Evolutionary conservation across 768 basidiomycete species (phyloP), one percentile per base, ranked within the genome.

Genomic region (Omphalotus guepiniiformis): DNA sequence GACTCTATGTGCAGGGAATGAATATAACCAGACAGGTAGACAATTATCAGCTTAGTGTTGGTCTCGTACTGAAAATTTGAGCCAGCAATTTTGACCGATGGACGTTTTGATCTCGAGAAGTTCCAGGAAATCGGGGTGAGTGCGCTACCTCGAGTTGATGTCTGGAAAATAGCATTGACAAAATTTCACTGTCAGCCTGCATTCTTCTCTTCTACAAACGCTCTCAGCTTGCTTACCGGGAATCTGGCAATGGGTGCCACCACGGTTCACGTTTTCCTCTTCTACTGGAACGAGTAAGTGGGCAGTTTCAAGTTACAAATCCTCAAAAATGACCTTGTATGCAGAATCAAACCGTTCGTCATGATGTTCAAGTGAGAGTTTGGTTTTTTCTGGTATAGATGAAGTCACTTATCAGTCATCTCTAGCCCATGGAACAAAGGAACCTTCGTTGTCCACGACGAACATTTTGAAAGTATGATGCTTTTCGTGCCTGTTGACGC

Each of bases 211-310:
- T 58, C 63, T 5, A 61, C 64, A 22, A 67, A 69, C 41, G 53
- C 53, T 16, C 47, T 56, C 32, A 47, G 48, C 23, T 49, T 51
- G 22, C 53, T 53, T 27, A 52, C 52, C 34, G 45, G 44, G 21
- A 55, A 55, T 48, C 52, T 55, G 25, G 54, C 54, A 23, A 55
- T 55, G 48, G 54, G 54, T 30, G 55, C 55, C 26, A 56, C 52
- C 5, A 53, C 47, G 15, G 50, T 52, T 19, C 54, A 51, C 54
- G 62, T 69, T 37, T 43, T 59, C 47, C 57, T 69, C 48, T 69
- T 63, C 62, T 64, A 70, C 55, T 63, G 66, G 56, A 48, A 59
- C 28, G 65, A 68, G 44, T 57, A n/a, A n/a, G n/a, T n/a, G n/a
- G n/a, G n/a, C n/a, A n/a, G n/a, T n/a, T n/a, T n/a, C n/a, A n/a